Base-by-base conservation (phyloP, 1,139 yeast genomes). In the Suhomyces terraborum region DNA sequence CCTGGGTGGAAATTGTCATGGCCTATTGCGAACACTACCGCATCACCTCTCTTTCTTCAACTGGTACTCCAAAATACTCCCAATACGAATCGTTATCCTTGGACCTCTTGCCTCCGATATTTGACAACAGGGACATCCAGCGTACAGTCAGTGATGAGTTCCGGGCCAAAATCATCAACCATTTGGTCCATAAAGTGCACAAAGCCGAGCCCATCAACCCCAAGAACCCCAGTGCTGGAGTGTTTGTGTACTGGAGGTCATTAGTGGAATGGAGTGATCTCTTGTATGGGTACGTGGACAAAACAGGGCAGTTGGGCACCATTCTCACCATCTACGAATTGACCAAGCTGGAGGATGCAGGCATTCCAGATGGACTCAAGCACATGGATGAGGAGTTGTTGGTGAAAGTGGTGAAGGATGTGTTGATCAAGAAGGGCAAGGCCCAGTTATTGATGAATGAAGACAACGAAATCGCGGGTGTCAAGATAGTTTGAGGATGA, bases 251-350 rank as follows among this genome's bases (percentile, higher is more conserved):
- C 51, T 88, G 95, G 91, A 75, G 82, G 47, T 69, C 79, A 10
- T 69, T 86, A 8, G 81, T 73, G 13, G 94, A 88, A 46, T 88
- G 97, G 95, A 87, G 89, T 0, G 77, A 80, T 12, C 56, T 77
- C 25, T 55, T 72, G 21, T 61, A 66, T 47, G 66, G 58, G 17
- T 64, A 68, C 56, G 66, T 87, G 16, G 91, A 84, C 41, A 68
- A 71, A 12, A 77, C 91, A 0, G 96, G 96, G 0, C 95, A 88
- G 59, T 69, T 76, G 42, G 89, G 89, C 6, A 69, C 83, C 1
- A 85, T 93, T 2, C 65, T 93, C 41, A 93, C 98, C 0, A 62
- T 89, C 8, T 91, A 86, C 62, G 98, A 93, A 60, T 62, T 93
- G 34, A 69, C 78, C 0, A 77, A 79, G 46, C 86, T 88, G 54